phyloP scores from a whole-genome alignment of 192 early-diverging fungal species.

The Coemansia sp. region DNA sequence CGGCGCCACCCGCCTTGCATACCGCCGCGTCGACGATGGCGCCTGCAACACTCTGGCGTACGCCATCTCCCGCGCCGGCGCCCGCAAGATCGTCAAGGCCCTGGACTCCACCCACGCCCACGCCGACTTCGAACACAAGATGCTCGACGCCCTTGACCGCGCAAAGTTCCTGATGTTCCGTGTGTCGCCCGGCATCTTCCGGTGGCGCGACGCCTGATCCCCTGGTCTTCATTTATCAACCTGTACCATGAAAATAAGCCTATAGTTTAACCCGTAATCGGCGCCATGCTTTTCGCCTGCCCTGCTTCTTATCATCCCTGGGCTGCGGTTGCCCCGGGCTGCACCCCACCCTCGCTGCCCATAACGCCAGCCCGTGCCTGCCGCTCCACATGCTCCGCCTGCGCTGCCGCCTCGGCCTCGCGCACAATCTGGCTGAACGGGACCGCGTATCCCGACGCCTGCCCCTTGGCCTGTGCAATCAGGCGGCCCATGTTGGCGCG shows the following conservation, averaged over 20 bases:
- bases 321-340: neutral
- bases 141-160: conserved; percentile 37
- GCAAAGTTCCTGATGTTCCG: conserved; percentile 49
- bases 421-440: conserved; percentile 26
- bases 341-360: neutral
- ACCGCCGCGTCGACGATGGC: conserved; percentile 53
- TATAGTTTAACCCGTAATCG: no score
- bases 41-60: conserved; percentile 55
- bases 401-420: conserved; percentile 16
- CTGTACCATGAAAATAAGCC: no score
- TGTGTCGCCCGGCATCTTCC: conserved; percentile 45
- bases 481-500: conserved; percentile 19
- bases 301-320: no score
- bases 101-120: conserved; percentile 44
- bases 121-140: conserved; percentile 52
- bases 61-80: conserved; percentile 46
- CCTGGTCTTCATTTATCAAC: no score
- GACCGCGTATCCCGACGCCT: conserved; percentile 1
- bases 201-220: conserved; percentile 28
- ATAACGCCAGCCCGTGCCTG: neutral
- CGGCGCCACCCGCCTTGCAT: conserved; percentile 20
- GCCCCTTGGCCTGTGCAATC: conserved; percentile 1
- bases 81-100: conserved; percentile 38
- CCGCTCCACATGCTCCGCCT: conserved; percentile 10
- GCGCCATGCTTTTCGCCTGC: no score